These are phyloP conservation scores for Paramecium primaurelia DNA, from an alignment of 73 alveolate species.

Conservation along the genomic window DNA sequence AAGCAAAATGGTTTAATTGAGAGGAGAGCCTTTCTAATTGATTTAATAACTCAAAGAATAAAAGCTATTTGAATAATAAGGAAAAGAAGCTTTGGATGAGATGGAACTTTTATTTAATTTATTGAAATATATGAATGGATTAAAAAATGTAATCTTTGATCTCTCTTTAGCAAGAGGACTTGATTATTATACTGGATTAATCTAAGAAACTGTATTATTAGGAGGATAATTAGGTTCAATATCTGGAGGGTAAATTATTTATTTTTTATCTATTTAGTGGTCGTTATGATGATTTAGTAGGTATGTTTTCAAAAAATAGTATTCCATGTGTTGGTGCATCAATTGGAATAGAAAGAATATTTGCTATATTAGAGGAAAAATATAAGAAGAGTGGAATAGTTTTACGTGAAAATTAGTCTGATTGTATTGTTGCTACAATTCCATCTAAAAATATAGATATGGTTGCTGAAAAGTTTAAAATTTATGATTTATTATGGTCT, in stretches of 20 bases:
- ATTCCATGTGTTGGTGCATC: slow-evolving; percentile 32
- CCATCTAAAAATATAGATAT: slow-evolving; percentile 16
- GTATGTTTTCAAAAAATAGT: not conserved
- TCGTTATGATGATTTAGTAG: slow-evolving; percentile 37
- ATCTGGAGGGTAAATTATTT: slow-evolving; percentile 54
- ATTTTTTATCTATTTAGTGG: not conserved
- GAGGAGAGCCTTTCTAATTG: slow-evolving; percentile 79
- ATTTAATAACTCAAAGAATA: slow-evolving; percentile 68
- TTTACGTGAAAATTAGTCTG: not conserved
- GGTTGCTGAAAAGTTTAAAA: not conserved
- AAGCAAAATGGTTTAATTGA: slow-evolving; percentile 70
- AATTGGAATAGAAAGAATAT: slow-evolving; percentile 31
- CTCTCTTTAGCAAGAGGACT: slow-evolving; percentile 94
- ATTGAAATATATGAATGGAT: slow-evolving; percentile 66
- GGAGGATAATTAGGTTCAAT: slow-evolving; percentile 71
- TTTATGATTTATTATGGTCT: not conserved
- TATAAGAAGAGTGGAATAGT: not conserved
- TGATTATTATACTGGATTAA: slow-evolving; percentile 96
- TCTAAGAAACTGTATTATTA: slow-evolving; percentile 83
- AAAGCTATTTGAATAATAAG: slow-evolving; percentile 72
- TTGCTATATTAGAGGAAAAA: slow-evolving; percentile 20
- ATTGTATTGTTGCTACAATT: not conserved
- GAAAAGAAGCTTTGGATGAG: slow-evolving; percentile 82
- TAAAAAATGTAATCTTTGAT: slow-evolving; percentile 75
- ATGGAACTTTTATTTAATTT: slow-evolving; percentile 77